Conservation (phyloP, 139 green algal species). For the Microglena sp. region DNA sequence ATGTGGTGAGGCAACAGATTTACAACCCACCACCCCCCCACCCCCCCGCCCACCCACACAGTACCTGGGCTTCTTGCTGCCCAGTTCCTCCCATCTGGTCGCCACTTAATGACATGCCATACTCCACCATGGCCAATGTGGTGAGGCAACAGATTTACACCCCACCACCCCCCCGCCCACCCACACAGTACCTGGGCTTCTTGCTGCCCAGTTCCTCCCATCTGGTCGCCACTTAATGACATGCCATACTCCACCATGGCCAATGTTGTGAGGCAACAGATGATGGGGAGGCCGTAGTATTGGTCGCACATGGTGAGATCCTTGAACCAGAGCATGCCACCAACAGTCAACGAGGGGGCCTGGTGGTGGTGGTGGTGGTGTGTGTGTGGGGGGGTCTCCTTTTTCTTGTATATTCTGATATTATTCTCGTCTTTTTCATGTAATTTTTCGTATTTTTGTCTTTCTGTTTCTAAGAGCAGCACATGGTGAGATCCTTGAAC, state of each 20-base stretch:
- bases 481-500: slow-evolving; percentile 84
- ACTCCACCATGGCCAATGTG: slow-evolving; percentile 68
- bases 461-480: no score
- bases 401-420: no score
- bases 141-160: no score
- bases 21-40: no score
- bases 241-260: slow-evolving; percentile 59
- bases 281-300: slow-evolving; percentile 60
- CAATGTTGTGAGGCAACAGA: slow-evolving; percentile 58
- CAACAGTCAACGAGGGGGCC: slow-evolving; percentile 57
- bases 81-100: slow-evolving; percentile 3
- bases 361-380: no score
- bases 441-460: no score
- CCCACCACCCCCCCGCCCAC: no score
- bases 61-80: no score
- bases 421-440: no score
- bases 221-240: slow-evolving; percentile 33
- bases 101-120: slow-evolving; percentile 44
- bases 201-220: not conserved
- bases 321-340: slow-evolving; percentile 70
- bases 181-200: no score
- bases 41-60: no score
- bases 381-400: no score
- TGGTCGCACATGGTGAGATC: slow-evolving; percentile 77
- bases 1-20: slow-evolving; percentile 50